phyloP scores from a whole-genome alignment of 331 rosid species.

The Acacia concinna region DNA sequence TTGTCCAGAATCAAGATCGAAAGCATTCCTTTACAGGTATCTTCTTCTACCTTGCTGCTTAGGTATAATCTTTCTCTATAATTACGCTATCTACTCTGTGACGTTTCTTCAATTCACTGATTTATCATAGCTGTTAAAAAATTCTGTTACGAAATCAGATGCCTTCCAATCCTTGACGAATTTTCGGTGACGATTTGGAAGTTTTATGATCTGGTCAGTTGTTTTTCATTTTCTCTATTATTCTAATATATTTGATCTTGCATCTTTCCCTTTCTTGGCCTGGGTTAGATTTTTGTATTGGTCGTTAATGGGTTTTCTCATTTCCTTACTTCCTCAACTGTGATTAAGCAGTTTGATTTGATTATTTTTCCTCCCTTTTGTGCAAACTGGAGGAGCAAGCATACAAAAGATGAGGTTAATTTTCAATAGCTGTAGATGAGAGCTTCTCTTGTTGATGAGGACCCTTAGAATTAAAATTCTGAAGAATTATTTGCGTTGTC shows the following conservation, averaged over 20 bases:
- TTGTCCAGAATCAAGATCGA: neutral
- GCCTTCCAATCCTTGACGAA: neutral
- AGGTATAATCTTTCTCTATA: slow-evolving; percentile 7
- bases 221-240: neutral
- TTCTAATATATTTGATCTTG: neutral
- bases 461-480: neutral
- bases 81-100: neutral
- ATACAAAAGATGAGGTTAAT: neutral
- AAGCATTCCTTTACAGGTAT: neutral
- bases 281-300: neutral
- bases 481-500: neutral
- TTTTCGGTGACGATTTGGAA: neutral
- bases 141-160: neutral
- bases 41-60: neutral
- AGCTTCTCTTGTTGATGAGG: neutral
- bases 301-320: neutral
- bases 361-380: neutral
- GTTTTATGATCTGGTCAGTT: neutral
- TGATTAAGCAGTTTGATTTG: neutral
- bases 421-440: neutral
- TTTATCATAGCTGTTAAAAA: neutral
- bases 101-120: neutral
- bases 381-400: neutral
- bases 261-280: too few species aligned
- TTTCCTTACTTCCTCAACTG: neutral